Evolutionary conservation across 1,284 basidiomycete species (phyloP).

Genomic region (Xerocomus nothofagi): DNA sequence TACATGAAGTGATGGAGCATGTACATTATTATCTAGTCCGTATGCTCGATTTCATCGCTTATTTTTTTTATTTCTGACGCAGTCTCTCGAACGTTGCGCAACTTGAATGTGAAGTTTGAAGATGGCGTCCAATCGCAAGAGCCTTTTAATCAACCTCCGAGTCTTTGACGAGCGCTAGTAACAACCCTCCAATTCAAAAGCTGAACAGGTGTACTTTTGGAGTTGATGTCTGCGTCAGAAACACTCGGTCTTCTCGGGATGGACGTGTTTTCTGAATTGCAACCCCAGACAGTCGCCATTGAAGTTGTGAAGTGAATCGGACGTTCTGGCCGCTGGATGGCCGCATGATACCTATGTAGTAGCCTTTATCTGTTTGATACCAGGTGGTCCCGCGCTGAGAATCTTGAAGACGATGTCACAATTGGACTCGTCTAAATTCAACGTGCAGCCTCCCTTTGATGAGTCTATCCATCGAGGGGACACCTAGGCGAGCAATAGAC

Average conservation of each 20-base stretch:
- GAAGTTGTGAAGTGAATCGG: background rate
- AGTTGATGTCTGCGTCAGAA: background rate
- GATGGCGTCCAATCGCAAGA: background rate
- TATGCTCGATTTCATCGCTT: background rate
- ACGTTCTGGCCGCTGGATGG: too few species aligned
- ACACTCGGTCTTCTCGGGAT: background rate
- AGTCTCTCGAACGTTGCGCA: background rate
- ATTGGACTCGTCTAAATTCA: background rate
- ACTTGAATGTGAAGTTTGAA: background rate
- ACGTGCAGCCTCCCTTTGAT: too few species aligned
- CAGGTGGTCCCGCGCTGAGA: too few species aligned
- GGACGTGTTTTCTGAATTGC: background rate
- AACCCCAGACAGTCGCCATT: too few species aligned
- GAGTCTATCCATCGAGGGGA: background rate
- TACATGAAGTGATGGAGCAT: background rate
- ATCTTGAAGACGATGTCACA: conserved; percentile 15
- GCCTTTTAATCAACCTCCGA: background rate
- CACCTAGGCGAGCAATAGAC: background rate
- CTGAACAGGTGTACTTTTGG: background rate
- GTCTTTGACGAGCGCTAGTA: background rate
- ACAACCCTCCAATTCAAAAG: background rate
- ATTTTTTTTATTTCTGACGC: background rate
- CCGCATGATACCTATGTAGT: background rate
- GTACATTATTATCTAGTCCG: background rate
- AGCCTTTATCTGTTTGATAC: too few species aligned